These are phyloP conservation scores for Anthracocystis panici-leucophaei DNA, from an alignment of 1,284 basidiomycete species.

Conservation along the genomic window DNA sequence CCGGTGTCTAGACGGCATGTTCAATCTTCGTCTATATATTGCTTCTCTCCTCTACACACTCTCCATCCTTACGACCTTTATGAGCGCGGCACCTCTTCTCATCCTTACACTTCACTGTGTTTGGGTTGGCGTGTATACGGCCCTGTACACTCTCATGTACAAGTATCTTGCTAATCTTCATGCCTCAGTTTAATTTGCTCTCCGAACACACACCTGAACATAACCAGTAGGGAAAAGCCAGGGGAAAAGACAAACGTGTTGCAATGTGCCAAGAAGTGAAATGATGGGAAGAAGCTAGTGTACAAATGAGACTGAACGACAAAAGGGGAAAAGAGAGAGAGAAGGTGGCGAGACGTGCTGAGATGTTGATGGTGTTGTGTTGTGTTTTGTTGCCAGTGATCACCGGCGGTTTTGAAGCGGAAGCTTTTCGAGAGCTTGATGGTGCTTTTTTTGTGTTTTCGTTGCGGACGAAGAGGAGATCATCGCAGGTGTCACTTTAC, in stretches of 20 bases:
- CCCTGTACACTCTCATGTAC: constrained; percentile 26
- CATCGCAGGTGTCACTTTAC: constrained; percentile 15
- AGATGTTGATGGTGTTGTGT: constrained; percentile 12
- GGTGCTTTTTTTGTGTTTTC: neutral
- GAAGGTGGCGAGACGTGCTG: neutral
- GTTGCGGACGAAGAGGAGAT: neutral
- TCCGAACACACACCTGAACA: neutral
- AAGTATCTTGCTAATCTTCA: constrained; percentile 13
- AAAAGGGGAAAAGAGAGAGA: neutral
- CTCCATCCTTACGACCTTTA: neutral
- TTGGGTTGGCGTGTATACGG: neutral
- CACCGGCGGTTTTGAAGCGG: neutral
- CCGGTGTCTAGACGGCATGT: constrained; percentile 7
- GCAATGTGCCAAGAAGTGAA: constrained; percentile 10
- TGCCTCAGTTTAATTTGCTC: too few species aligned
- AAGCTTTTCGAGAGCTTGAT: neutral
- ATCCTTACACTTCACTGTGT: too few species aligned
- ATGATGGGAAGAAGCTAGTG: constrained; percentile 19
- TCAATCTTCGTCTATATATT: neutral
- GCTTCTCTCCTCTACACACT: neutral
- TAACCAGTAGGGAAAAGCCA: neutral
- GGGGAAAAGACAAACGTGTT: neutral
- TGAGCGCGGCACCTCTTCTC: too few species aligned
- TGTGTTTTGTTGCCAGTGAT: neutral
- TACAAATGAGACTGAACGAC: constrained; percentile 36